Base-by-base conservation (phyloP, 148 eudicot genomes). In the Camellia lanceoleosa region DNA sequence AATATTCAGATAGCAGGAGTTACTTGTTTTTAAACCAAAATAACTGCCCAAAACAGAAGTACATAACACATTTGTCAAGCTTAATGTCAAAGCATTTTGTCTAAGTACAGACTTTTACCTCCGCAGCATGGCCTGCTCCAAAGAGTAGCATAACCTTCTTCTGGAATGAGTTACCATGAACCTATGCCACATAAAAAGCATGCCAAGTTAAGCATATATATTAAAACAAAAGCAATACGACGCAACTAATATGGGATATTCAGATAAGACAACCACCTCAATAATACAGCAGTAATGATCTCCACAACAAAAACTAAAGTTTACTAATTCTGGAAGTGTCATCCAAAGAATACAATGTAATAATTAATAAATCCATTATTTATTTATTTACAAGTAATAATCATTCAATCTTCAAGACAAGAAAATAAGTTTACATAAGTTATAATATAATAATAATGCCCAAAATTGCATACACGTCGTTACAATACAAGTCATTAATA, bases 101-200 rank as follows among this genome's bases (percentile, higher is more conserved):
- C 77, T 77, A 52, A 54, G 58, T 79, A 49, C 62, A 42, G 49
- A 69, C 14, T 68, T 49, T 82, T 88, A 97, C 99, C 97, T 94
- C 97, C 18, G 81, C 75, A 77, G 87, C 83, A 80, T 90, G 89
- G 66, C 94, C 90, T 58, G 84, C 79, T 54, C 99, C 99, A 85
- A 97, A 92, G 71, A 97, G 83, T 77, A 91, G 83, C 94, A 91
- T 81, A 80, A 89, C 90, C 88, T 97, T 97, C 93, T 97, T 97
- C 76, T 92, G 99, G 86, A 97, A 97, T 44, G 99, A 94, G 85
- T 97, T 91, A 67, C 99, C 99, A 67, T 90, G 93, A 74, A 84
- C 97, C 99, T 96, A 87, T 49, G 75, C 62, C 62, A 54, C 83
- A 78, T 55, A 65, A 8, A 76, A 74, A 59, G 75, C 43, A 63